These are phyloP conservation scores for Peziza echinospora DNA, from an alignment of 495 filamentous ascomycete species.

Conservation along the genomic window DNA sequence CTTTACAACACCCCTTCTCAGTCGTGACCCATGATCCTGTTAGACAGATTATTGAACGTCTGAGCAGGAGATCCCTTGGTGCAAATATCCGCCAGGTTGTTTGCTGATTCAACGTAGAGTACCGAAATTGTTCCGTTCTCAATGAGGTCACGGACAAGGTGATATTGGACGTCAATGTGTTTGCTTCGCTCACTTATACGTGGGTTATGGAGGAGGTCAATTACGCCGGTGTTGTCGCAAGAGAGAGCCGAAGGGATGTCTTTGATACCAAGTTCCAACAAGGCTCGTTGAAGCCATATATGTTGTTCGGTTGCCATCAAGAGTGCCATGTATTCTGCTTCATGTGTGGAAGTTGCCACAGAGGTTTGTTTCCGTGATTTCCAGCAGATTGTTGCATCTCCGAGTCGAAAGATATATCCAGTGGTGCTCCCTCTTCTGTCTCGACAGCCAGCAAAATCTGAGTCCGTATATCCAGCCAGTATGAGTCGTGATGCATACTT, in stretches of 20 bases:
- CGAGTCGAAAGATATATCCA: constrained; percentile 2
- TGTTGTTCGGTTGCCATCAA: background rate
- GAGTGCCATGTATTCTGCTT: constrained; percentile 4
- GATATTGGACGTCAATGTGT: background rate
- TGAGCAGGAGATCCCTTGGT: background rate
- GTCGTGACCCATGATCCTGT: too few species aligned
- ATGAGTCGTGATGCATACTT: background rate
- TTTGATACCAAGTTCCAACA: background rate
- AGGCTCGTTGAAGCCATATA: constrained; percentile 1
- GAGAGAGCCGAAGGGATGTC: background rate
- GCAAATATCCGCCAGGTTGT: background rate
- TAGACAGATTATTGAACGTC: too few species aligned
- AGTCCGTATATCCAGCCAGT: constrained; percentile 1
- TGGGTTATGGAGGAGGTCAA: background rate
- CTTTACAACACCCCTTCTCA: too few species aligned
- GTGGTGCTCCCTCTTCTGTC: background rate
- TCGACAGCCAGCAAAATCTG: background rate
- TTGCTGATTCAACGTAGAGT: background rate
- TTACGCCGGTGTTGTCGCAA: background rate
- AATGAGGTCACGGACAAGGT: background rate
- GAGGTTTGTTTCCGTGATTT: constrained; percentile 1
- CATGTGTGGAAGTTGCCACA: constrained; percentile 1
- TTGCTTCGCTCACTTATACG: background rate
- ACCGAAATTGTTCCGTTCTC: background rate
- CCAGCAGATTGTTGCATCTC: background rate